A percentile compares a stretch with the other conserved stretches of the same genome.
Evolutionary conservation across 495 filamentous ascomycete species (phyloP).

Genomic region (Hyaloscypha hepaticicola): DNA sequence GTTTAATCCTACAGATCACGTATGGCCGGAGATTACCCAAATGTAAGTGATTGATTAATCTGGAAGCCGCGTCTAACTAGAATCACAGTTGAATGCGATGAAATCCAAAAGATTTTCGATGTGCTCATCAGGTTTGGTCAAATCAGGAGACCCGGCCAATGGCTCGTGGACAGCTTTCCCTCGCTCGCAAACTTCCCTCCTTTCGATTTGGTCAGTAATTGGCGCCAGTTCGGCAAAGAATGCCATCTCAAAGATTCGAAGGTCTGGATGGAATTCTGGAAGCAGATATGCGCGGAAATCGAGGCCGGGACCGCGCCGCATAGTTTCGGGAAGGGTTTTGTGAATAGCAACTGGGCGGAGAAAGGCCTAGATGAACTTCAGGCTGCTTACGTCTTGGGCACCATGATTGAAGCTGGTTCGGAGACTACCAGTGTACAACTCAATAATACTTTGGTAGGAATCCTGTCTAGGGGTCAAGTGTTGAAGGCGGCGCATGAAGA

Average conservation of each 20-base stretch:
- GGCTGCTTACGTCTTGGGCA: background rate
- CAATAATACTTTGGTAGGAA: background rate
- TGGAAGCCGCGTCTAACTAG: too few relatives aligned
- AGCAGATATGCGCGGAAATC: background rate
- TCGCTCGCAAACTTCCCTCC: too few relatives aligned
- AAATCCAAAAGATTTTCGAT: too few relatives aligned
- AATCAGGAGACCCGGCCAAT: too few relatives aligned
- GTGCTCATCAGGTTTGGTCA: too few relatives aligned
- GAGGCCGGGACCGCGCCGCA: background rate
- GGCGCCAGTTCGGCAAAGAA: too few relatives aligned
- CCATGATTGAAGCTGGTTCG: background rate
- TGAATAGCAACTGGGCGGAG: background rate
- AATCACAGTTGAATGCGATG: too few relatives aligned
- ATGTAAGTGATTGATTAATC: too few relatives aligned
- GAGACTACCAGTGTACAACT: background rate
- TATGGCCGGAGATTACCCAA: too few relatives aligned
- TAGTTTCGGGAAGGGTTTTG: background rate
- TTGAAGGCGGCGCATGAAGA: conserved; percentile 42
- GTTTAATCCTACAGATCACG: too few relatives aligned
- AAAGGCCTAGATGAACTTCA: background rate
- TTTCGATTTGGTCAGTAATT: too few relatives aligned
- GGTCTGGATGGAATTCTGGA: background rate
- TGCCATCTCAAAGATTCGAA: background rate
- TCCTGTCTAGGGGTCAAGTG: background rate
- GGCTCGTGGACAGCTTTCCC: too few relatives aligned